Percentiles rank a stretch among this genome's conserved stretches.
Conservation (phyloP, 495 filamentous ascomycete genomes). For the Penicillium alfredii region DNA sequence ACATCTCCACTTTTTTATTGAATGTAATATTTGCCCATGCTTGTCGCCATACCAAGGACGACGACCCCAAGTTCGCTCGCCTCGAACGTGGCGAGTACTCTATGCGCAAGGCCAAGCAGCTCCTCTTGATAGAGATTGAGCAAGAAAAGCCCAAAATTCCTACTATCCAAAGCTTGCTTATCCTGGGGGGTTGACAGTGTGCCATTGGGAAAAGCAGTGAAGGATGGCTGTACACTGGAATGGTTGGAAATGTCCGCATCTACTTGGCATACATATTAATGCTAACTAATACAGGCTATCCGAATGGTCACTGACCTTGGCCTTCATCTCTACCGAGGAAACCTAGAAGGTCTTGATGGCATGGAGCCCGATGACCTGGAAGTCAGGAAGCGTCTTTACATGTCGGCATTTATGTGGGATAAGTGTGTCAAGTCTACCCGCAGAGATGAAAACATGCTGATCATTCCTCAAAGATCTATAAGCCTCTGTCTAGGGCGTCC, state of each 20-base stretch:
- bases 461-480: constrained; percentile 6
- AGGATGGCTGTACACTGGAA: constrained; percentile 14
- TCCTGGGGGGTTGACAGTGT: constrained; percentile 9
- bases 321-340: constrained; percentile 4
- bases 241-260: constrained; percentile 1
- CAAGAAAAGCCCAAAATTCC: constrained; percentile 6
- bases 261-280: background rate
- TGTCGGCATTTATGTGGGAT: constrained; percentile 8
- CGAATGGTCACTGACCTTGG: constrained; percentile 10
- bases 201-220: constrained; percentile 12
- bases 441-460: too few species aligned
- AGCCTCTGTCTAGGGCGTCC: constrained; percentile 10
- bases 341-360: constrained; percentile 5
- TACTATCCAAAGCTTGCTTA: constrained; percentile 8
- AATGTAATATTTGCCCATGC: constrained; percentile 13
- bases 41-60: constrained; percentile 7
- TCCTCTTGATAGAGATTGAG: constrained; percentile 8
- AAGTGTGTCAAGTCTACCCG: constrained; percentile 1
- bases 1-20: constrained; percentile 8
- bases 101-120: constrained; percentile 3
- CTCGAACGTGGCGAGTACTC: constrained; percentile 5
- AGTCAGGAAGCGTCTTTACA: constrained; percentile 9
- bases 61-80: constrained; percentile 4
- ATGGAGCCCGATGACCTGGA: constrained; percentile 11
- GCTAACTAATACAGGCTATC: constrained; percentile 1